These are phyloP conservation scores for Rhodomyrtus psidioides DNA, from an alignment of 441 rosid species.

Conservation along the genomic window DNA sequence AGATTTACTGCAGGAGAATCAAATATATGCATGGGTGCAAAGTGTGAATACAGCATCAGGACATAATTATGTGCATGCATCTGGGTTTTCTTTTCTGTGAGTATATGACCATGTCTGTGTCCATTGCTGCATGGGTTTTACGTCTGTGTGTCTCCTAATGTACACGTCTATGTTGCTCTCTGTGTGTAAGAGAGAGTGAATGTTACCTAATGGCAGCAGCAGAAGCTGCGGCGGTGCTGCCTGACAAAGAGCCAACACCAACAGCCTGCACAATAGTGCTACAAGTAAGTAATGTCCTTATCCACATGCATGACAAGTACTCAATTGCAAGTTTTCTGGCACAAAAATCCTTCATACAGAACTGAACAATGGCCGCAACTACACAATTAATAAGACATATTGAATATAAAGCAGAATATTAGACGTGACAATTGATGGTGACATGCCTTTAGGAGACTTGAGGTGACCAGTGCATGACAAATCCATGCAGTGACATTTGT, in stretches of 20 bases:
- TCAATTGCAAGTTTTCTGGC: not conserved
- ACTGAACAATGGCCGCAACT: not conserved
- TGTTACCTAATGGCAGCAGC: constrained; percentile 91
- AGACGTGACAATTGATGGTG: constrained; percentile 26
- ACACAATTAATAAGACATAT: not conserved
- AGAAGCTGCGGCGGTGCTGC: constrained; percentile 77
- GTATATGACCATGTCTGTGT: not conserved
- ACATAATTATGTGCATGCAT: not conserved
- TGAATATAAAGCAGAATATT: constrained; percentile 8
- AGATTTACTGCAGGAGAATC: not conserved
- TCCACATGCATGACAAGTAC: not conserved
- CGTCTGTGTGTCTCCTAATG: not conserved
- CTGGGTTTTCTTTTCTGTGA: not conserved
- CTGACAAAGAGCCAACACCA: constrained; percentile 85
- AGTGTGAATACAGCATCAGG: not conserved
- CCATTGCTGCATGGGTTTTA: not conserved
- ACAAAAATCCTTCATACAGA: not conserved
- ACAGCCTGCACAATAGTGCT: constrained; percentile 56
- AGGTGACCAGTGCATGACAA: constrained; percentile 83
- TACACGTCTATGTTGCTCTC: accelerated
- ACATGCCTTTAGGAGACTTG: constrained; percentile 96
- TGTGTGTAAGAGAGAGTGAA: not conserved
- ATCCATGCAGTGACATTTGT: constrained; percentile 97
- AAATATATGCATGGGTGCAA: not conserved
- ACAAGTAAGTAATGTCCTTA: not conserved